Conservation (phyloP, 2,329 filamentous ascomycete species). For the Arthrobotrys pseudoclavata region DNA sequence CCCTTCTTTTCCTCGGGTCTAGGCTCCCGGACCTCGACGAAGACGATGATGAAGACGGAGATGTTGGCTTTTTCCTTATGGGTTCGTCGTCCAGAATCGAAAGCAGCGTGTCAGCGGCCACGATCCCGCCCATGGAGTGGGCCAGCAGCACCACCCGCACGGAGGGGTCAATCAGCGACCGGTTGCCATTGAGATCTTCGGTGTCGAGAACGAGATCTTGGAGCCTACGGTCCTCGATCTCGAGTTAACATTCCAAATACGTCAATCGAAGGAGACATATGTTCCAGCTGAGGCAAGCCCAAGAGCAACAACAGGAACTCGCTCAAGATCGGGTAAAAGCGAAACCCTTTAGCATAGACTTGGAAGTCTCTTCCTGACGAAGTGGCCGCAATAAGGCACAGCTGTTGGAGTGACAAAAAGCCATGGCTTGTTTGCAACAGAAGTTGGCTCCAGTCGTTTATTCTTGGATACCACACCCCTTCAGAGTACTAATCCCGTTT, state of each 20-base stretch:
- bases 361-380: slow-evolving; percentile 10
- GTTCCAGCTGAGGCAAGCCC: slow-evolving; percentile 14
- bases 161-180: slow-evolving; percentile 81
- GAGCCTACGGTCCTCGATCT: slow-evolving; percentile 46
- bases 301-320: slow-evolving; percentile 27
- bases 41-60: slow-evolving; percentile 64
- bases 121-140: slow-evolving; percentile 93
- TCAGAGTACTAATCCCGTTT: slow-evolving; percentile 33
- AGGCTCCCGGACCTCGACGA: slow-evolving; percentile 35
- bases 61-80: slow-evolving; percentile 64
- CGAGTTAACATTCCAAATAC: slow-evolving; percentile 58
- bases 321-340: slow-evolving; percentile 50
- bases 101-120: slow-evolving; percentile 88
- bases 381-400: slow-evolving; percentile 49
- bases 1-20: slow-evolving; percentile 46
- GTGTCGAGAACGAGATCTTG: slow-evolving; percentile 59
- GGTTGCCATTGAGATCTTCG: slow-evolving; percentile 74
- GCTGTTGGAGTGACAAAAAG: slow-evolving; percentile 35
- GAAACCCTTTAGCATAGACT: not conserved
- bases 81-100: slow-evolving; percentile 78
- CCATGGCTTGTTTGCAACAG: slow-evolving; percentile 29
- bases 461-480: slow-evolving; percentile 55
- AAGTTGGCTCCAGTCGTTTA: slow-evolving; percentile 35
- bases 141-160: slow-evolving; percentile 86
- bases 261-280: slow-evolving; percentile 31